Percentiles rank a stretch among this genome's conserved stretches.
Evolutionary conservation across 1,284 basidiomycete species (phyloP).

Genomic region (Fomitopsis pinicola): DNA sequence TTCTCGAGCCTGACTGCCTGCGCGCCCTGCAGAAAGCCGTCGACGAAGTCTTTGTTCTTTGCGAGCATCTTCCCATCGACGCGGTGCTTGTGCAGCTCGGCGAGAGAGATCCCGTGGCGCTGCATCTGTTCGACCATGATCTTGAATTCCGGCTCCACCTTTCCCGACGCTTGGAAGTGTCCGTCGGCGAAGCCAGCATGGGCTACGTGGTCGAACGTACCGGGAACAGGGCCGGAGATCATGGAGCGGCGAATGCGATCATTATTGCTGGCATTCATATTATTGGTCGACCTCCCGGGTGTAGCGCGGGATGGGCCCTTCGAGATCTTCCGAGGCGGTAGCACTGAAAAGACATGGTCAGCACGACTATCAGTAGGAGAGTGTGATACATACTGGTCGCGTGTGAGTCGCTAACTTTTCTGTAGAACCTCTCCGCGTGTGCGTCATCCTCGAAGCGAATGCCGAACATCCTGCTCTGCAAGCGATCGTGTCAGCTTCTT

Average conservation of each 20-base stretch:
- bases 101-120: constrained; percentile 44
- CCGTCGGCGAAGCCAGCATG: constrained; percentile 82
- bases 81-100: constrained; percentile 60
- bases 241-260: constrained; percentile 43
- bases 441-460: constrained; percentile 66
- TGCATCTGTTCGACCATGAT: constrained; percentile 61
- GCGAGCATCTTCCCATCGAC: constrained; percentile 49
- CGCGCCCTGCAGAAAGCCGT: constrained; percentile 51
- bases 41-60: constrained; percentile 64
- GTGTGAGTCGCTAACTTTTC: constrained; percentile 33
- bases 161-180: constrained; percentile 65
- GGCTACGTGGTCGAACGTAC: constrained; percentile 83
- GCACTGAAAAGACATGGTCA: constrained; percentile 6
- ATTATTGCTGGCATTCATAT: neutral
- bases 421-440: constrained; percentile 53
- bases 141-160: constrained; percentile 78
- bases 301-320: constrained; percentile 3
- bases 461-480: constrained; percentile 76
- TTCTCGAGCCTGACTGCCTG: constrained; percentile 17
- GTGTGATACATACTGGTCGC: constrained; percentile 12
- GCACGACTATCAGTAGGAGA: neutral
- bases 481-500: neutral
- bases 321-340: constrained; percentile 8
- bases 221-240: constrained; percentile 71
- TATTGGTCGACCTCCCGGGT: neutral